Conservation (phyloP, 2,329 filamentous ascomycete species). For the Curvularia spicifera region DNA sequence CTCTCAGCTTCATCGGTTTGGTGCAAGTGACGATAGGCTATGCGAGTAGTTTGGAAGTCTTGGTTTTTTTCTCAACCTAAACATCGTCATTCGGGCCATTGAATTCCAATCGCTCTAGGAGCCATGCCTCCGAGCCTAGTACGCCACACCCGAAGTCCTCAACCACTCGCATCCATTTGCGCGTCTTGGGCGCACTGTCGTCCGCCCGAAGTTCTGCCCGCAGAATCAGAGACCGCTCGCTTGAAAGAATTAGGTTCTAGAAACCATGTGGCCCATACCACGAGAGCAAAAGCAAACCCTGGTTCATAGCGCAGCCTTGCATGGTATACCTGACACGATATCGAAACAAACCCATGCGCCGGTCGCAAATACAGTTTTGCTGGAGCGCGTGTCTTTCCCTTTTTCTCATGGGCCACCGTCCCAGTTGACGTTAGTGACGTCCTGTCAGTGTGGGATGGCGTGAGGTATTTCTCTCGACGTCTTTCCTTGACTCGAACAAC, state of each 20-base stretch:
- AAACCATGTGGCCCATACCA: constrained; percentile 1
- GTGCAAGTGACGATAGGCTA: not conserved
- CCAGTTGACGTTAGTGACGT: constrained; percentile 4
- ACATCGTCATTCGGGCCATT: too few species aligned
- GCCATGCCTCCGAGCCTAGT: constrained; percentile 5
- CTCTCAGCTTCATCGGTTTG: not conserved
- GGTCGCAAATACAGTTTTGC: not conserved
- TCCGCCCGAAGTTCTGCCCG: not conserved
- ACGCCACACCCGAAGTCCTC: constrained; percentile 13
- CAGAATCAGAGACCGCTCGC: not conserved
- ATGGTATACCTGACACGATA: constrained; percentile 7
- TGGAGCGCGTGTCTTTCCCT: not conserved
- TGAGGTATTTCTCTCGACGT: not conserved
- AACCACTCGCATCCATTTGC: not conserved
- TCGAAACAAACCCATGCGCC: constrained; percentile 11
- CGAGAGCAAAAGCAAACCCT: not conserved
- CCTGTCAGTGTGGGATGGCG: constrained; percentile 1
- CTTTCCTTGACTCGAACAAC: not conserved
- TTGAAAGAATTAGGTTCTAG: not conserved
- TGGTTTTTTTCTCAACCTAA: not conserved
- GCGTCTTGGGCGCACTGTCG: not conserved
- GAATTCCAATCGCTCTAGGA: constrained; percentile 2
- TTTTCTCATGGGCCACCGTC: constrained; percentile 2
- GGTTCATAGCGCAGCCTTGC: constrained; percentile 9
- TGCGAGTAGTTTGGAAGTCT: not conserved